Evolutionary conservation across 768 basidiomycete species (phyloP), one percentile per base, ranked within the genome.

Genomic region (Amanita molliuscula): DNA sequence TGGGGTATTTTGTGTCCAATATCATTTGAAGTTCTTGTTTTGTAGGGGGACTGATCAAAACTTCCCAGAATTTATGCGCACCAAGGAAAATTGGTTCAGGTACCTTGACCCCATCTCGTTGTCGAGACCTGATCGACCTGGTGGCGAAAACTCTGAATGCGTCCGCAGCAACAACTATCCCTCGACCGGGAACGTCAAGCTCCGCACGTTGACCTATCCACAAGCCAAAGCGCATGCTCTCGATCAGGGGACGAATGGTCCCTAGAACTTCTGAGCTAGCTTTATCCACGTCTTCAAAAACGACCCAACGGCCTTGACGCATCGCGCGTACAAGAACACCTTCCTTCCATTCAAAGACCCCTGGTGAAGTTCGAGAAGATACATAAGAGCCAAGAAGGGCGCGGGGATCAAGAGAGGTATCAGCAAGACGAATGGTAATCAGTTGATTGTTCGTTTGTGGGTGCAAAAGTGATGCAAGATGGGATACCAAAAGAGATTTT

Each of bases 291-390:
- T 97, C 91, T 61, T 96, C 83, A 41, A 99, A 76, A 8, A 98
- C 81, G 2, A 98, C 72, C 94, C 94, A 97, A 61, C 81, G 79
- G 2, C 96, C 96, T 58, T 89, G 84, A 36, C 80, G 75, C 76
- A 98, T 83, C 0, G 94, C 84, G 34, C 88, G 84, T 8, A 94
- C 82, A 31, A 99, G 72, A 0, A 93, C 84, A 5, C 96, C 96
- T 55, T 97, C 93, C 65, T 86, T 89, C 89, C 94, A 99, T 57
- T 95, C 90, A 58, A 99, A 99, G 2, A 79, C 81, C 4, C 95
- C 95, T 0, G 91, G 82, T 21, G 77, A 77, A 1, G 76, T 80
- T 0, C 84, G 73, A 0, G 95, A 96, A 1, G 95, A 95, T 2
- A 91, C 72, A 52, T 98, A 95, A 2, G 91, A 93, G 4, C 96